Base-by-base conservation (phyloP, 2,329 filamentous ascomycete species). In the Exophiala oligosperma region DNA sequence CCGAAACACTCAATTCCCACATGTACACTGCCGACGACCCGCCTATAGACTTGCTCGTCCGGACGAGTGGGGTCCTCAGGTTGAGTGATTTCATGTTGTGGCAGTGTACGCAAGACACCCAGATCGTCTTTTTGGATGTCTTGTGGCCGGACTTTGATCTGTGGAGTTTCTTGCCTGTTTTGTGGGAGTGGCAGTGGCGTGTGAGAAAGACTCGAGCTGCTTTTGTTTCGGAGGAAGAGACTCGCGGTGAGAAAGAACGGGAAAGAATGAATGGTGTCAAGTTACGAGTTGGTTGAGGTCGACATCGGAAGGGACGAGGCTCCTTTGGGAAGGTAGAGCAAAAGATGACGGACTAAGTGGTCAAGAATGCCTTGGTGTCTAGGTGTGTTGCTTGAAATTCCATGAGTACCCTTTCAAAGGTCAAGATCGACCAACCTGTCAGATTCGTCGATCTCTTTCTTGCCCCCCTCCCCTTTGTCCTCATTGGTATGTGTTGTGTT, bases 41-140 rank as follows among this genome's bases (percentile, higher is more conserved):
- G 14, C 94, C 94, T 0, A 78, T 97, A 43, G 94, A 99, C 70
- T 82, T 99, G 11, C 86, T 99, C 54, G 83, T 99, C 51, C 86
- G 94, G 51, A 99, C 94, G 3, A 97, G 92, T 62, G 93, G 92
- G 28, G 94, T 99, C 12, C 89, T 92, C 73, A 84, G 94, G 49
- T 79, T 99, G 59, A 97, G 92, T 70, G 94, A 99, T 72, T 99
- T 97, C 69, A 94, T 99, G 92, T 85, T 99, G 35, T 99, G 94
- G 94, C 94, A 99, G 75, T 94, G 91, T 68, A 92, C 97, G 70
- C 85, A 96, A 70, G 82, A 93, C 63, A 97, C 94, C 0, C 89
- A 96, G 60, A 89, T 99, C 64, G 91, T 95, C 59, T 99, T 97
- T 71, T 76, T 97, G 56, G 84, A 96, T 68, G 94, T 91, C 64